Conservation (phyloP, 306 rosid species). For the Ormosia semicastrata region DNA sequence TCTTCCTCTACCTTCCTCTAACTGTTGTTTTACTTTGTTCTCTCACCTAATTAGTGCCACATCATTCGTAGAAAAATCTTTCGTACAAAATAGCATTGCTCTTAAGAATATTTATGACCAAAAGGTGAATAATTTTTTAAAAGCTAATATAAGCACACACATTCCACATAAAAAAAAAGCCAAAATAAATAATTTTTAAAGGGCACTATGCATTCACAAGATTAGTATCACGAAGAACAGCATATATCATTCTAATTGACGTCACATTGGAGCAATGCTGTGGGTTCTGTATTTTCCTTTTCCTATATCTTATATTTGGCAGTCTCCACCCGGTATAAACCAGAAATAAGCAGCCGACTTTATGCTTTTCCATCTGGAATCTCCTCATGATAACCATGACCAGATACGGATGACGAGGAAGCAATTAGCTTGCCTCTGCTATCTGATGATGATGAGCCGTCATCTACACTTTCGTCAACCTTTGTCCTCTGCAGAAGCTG, state of each 20-base stretch:
- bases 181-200: slow-evolving; percentile 11
- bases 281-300: slow-evolving; percentile 30
- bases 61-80: too few species aligned
- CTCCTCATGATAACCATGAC: slow-evolving; percentile 11
- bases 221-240: slow-evolving; percentile 27
- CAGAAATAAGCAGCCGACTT: slow-evolving; percentile 5
- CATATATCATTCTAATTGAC: neutral
- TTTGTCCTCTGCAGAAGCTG: slow-evolving; percentile 50
- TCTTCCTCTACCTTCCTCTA: too few species aligned
- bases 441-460: slow-evolving; percentile 36
- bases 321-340: slow-evolving; percentile 19
- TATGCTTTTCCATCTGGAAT: slow-evolving; percentile 32
- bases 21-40: too few species aligned
- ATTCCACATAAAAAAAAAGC: neutral
- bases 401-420: slow-evolving; percentile 35
- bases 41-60: too few species aligned
- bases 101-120: neutral
- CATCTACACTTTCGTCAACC: slow-evolving; percentile 32
- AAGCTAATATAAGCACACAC: neutral
- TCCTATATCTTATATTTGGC: slow-evolving; percentile 46
- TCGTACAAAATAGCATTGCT: too few species aligned
- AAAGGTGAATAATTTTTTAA: neutral
- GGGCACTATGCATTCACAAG: slow-evolving; percentile 34
- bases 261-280: slow-evolving; percentile 29
- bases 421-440: slow-evolving; percentile 56